Conservation (phyloP, 202 grass and related monocot genomes). For the Bolboschoenoplectus hybrid region DNA sequence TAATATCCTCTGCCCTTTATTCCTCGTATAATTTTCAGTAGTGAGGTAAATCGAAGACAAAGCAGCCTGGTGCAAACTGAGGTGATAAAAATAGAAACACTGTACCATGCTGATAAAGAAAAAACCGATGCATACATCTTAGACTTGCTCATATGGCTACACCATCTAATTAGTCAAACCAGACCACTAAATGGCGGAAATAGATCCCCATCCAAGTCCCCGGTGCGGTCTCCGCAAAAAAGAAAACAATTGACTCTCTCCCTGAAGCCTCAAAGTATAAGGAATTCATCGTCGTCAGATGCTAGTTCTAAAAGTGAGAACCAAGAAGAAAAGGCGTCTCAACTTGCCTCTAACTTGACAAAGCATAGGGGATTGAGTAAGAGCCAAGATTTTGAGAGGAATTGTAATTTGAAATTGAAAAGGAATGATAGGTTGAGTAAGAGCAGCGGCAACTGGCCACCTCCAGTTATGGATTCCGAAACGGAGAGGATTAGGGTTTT, state of each 20-base stretch:
- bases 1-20: not conserved
- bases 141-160: conserved; percentile 78
- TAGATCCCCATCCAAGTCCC: conserved; percentile 75
- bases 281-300: not conserved
- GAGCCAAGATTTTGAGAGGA: conserved; percentile 57
- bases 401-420: conserved; percentile 35
- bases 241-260: conserved; percentile 4
- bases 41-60: conserved; percentile 13
- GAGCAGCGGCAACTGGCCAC: conserved; percentile 49
- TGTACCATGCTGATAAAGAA: conserved; percentile 72
- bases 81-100: conserved; percentile 66
- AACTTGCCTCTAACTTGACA: conserved; percentile 43
- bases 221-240: conserved; percentile 51
- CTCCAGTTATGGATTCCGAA: conserved; percentile 45
- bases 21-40: conserved; percentile 38
- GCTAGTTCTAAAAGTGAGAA: conserved; percentile 53
- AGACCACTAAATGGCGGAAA: conserved; percentile 40
- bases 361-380: conserved; percentile 57
- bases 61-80: conserved; percentile 35
- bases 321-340: conserved; percentile 47
- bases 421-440: conserved; percentile 75
- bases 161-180: conserved; percentile 66
- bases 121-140: conserved; percentile 66
- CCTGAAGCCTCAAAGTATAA: not conserved
- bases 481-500: conserved; percentile 64